Conservation (phyloP, 371 early-diverging fungal genomes). For the Blastocladiella emersonii region DNA sequence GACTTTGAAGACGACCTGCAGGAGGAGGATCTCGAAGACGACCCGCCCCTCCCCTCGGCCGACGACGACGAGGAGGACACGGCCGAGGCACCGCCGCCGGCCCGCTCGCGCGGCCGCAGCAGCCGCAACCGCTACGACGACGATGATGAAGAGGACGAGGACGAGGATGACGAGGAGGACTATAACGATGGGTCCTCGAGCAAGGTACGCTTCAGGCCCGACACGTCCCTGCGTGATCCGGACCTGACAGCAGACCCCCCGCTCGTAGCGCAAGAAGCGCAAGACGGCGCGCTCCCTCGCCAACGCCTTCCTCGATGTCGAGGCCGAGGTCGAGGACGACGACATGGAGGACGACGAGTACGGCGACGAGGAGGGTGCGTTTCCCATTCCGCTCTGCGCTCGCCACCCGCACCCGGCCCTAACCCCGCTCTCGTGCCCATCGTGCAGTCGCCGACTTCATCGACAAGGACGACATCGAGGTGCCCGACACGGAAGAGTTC, state of each 20-base stretch:
- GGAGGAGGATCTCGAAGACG: no score
- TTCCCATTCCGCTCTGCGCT: neutral
- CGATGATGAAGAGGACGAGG: neutral
- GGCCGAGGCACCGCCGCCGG: no score
- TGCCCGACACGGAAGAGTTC: slow-evolving; percentile 42
- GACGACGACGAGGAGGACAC: no score
- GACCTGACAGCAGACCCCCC: neutral
- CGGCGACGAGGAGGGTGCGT: slow-evolving; percentile 3
- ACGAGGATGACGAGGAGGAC: neutral
- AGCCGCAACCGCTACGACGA: no score
- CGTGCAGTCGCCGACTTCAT: slow-evolving; percentile 26
- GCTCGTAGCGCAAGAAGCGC: slow-evolving; percentile 20
- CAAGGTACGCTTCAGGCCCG: no score
- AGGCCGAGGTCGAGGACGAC: slow-evolving; percentile 18
- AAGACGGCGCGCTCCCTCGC: slow-evolving; percentile 8
- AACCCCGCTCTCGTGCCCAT: no score
- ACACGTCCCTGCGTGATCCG: no score
- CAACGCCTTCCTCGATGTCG: slow-evolving; percentile 35
- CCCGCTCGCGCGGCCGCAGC: no score
- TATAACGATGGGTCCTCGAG: neutral
- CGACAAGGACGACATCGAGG: slow-evolving; percentile 62
- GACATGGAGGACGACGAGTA: slow-evolving; percentile 10
- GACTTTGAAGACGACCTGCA: no score
- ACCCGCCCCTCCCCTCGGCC: no score
- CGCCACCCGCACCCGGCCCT: neutral